Conservation (phyloP, 768 basidiomycete species). For the Symmetrospora coprosmae region DNA sequence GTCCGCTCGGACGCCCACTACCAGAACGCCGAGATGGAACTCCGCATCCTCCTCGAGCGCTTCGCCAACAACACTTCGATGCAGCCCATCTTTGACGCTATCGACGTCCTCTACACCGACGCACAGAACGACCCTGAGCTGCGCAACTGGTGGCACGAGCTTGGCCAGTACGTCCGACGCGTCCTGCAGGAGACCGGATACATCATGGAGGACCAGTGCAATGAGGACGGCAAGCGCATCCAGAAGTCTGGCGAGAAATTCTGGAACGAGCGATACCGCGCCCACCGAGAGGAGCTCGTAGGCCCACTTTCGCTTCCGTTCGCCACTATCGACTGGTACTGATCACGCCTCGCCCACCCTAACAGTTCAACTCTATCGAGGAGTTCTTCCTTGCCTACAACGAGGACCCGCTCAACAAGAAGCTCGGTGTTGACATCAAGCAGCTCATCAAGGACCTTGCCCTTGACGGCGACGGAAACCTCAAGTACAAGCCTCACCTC, state of each 20-base stretch:
- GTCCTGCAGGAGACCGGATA: constrained; percentile 41
- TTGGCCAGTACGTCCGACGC: constrained; percentile 30
- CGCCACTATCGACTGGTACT: too few species aligned
- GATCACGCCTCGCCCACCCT: too few species aligned
- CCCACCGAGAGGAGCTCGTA: constrained; percentile 66
- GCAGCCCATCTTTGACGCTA: constrained; percentile 53
- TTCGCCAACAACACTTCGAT: constrained; percentile 66
- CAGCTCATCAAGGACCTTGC: constrained; percentile 58
- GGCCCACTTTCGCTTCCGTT: too few species aligned
- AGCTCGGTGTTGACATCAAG: constrained; percentile 58
- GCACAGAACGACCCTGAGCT: constrained; percentile 60
- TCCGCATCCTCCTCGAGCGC: constrained; percentile 69
- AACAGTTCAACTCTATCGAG: constrained; percentile 54
- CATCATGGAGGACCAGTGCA: constrained; percentile 64
- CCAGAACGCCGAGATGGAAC: constrained; percentile 41
- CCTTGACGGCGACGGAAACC: constrained; percentile 57
- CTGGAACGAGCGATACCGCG: constrained; percentile 56
- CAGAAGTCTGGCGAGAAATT: constrained; percentile 59
- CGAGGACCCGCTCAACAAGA: constrained; percentile 52
- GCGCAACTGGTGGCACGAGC: constrained; percentile 32
- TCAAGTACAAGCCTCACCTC: constrained; percentile 74
- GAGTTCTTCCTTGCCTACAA: constrained; percentile 74
- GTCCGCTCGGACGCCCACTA: constrained; percentile 47
- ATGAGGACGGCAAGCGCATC: constrained; percentile 50
- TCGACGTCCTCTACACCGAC: constrained; percentile 59